Conservation (phyloP, 2,329 filamentous ascomycete genomes). For the Diaporthe sp. region DNA sequence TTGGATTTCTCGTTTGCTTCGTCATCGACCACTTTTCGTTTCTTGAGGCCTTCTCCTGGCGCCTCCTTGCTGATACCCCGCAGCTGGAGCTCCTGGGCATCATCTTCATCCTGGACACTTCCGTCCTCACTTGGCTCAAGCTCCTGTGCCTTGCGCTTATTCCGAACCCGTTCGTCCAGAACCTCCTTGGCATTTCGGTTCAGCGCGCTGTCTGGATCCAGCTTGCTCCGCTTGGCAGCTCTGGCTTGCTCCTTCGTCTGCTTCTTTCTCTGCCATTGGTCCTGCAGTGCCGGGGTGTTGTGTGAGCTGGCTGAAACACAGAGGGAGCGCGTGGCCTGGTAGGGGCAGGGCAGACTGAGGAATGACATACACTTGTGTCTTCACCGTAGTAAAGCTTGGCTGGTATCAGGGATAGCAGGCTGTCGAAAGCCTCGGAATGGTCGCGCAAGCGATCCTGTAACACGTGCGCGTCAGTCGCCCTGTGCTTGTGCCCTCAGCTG, state of each 20-base stretch:
- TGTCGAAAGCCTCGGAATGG: slow-evolving; percentile 84
- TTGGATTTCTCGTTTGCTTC: slow-evolving; percentile 70
- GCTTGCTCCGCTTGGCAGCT: slow-evolving; percentile 86
- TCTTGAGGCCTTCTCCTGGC: slow-evolving; percentile 75
- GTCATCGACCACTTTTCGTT: slow-evolving; percentile 53
- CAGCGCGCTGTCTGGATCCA: slow-evolving; percentile 87
- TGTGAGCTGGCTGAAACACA: slow-evolving; percentile 35
- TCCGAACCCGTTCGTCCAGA: slow-evolving; percentile 82
- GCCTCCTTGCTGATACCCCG: slow-evolving; percentile 71
- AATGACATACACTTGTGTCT: slow-evolving; percentile 80
- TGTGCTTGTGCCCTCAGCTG: slow-evolving; percentile 30
- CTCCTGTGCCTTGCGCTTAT: slow-evolving; percentile 85
- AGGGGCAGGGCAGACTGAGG: not conserved
- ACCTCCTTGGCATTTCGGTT: slow-evolving; percentile 92
- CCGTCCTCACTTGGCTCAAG: slow-evolving; percentile 65
- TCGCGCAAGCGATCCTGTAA: slow-evolving; percentile 68
- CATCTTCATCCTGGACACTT: slow-evolving; percentile 62
- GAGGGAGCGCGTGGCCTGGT: not conserved
- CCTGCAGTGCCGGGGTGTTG: slow-evolving; percentile 62
- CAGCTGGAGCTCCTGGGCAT: slow-evolving; percentile 56
- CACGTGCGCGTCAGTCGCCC: slow-evolving; percentile 33
- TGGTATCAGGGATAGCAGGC: slow-evolving; percentile 87
- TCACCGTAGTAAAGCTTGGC: slow-evolving; percentile 92
- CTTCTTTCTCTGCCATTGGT: slow-evolving; percentile 96
- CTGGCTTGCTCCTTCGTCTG: slow-evolving; percentile 92